Conservation (phyloP, 1,139 yeast species). For the Pichia sp. region DNA sequence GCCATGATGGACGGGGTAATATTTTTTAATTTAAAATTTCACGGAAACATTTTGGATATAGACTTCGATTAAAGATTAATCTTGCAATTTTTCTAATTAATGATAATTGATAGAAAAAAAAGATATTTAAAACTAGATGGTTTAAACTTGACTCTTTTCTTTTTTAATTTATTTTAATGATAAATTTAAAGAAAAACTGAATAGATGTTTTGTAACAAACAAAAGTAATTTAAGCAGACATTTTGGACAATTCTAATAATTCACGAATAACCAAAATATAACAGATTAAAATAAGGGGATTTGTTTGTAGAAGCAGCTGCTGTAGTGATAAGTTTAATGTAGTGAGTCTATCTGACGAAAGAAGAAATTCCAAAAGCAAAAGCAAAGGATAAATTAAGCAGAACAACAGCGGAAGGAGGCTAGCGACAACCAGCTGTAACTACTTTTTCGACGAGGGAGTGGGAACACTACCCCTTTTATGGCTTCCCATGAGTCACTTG, state of each 20-base stretch:
- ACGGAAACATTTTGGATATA: conserved; percentile 18
- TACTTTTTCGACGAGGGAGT: background rate
- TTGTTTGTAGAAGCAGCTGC: conserved; percentile 20
- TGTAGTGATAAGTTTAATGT: conserved; percentile 2
- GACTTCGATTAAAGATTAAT: conserved; percentile 12
- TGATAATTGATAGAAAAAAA: conserved; percentile 3
- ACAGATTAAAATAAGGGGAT: background rate
- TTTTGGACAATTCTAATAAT: conserved; percentile 19
- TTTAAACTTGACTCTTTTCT: conserved; percentile 14
- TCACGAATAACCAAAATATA: conserved; percentile 4
- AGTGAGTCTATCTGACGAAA: conserved; percentile 2
- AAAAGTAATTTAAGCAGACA: conserved; percentile 27
- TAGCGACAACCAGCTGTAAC: background rate
- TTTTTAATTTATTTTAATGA: conserved; percentile 3
- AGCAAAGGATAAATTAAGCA: background rate
- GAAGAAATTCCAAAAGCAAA: background rate
- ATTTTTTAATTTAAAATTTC: conserved; percentile 11
- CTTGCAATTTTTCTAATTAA: conserved; percentile 16
- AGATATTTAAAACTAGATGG: conserved; percentile 17
- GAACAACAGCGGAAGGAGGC: background rate
- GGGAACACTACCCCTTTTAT: background rate
- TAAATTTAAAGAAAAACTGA: conserved; percentile 2
- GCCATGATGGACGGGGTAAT: conserved; percentile 27
- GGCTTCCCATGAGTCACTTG: background rate
- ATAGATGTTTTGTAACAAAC: background rate